Conservation (phyloP, 306 rosid genomes). For the Quercus robur region DNA sequence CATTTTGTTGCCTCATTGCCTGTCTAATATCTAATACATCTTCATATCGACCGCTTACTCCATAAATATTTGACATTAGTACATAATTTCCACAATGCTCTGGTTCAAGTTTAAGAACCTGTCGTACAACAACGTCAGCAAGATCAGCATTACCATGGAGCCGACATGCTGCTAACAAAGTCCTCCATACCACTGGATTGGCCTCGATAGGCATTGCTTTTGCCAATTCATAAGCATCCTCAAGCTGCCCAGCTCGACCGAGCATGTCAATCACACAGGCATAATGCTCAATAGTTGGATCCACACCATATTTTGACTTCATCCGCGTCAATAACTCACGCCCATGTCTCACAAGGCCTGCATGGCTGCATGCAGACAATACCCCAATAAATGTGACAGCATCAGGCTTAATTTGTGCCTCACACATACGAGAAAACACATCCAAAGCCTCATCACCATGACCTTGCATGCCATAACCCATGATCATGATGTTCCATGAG, state of each 20-base stretch:
- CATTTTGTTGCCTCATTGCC: slow-evolving; percentile 69
- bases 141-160: slow-evolving; percentile 58
- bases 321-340: slow-evolving; percentile 49
- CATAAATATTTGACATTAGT: slow-evolving; percentile 70
- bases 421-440: slow-evolving; percentile 49
- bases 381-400: slow-evolving; percentile 69
- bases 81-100: slow-evolving; percentile 76
- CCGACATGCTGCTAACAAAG: slow-evolving; percentile 74
- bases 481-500: slow-evolving; percentile 89
- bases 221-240: slow-evolving; percentile 58
- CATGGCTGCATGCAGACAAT: slow-evolving; percentile 75
- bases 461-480: slow-evolving; percentile 82
- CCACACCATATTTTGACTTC: slow-evolving; percentile 52
- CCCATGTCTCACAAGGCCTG: slow-evolving; percentile 69
- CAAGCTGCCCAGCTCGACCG: slow-evolving; percentile 65
- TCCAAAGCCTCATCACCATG: slow-evolving; percentile 53
- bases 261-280: slow-evolving; percentile 83
- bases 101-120: slow-evolving; percentile 68
- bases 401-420: slow-evolving; percentile 43
- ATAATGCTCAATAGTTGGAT: slow-evolving; percentile 81
- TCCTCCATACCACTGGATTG: slow-evolving; percentile 76
- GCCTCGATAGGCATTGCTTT: slow-evolving; percentile 55
- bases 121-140: slow-evolving; percentile 54
- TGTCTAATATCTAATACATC: slow-evolving; percentile 66
- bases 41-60: slow-evolving; percentile 59